phyloP scores from a whole-genome alignment of 2,329 filamentous ascomycete genomes.

The Fusarium solani-melongenae region DNA sequence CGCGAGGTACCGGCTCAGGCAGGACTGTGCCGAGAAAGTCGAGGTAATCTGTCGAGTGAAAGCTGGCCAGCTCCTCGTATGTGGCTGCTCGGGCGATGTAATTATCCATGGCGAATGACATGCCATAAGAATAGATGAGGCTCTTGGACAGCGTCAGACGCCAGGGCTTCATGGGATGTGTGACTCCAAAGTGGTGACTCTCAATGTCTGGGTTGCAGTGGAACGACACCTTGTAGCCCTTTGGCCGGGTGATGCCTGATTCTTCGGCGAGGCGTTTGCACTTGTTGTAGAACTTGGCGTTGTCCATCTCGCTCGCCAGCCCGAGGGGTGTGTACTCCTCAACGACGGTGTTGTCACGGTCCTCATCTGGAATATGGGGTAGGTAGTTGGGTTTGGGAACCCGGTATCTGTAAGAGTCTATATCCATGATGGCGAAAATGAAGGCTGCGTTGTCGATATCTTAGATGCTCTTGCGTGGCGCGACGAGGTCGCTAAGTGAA shows the following conservation, averaged over 20 bases:
- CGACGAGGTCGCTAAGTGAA: constrained; percentile 13
- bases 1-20: constrained; percentile 71
- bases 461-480: constrained; percentile 5
- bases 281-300: constrained; percentile 67
- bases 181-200: constrained; percentile 95
- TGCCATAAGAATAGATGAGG: constrained; percentile 92
- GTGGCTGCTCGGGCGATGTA: constrained; percentile 87
- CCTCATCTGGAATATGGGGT: constrained; percentile 63
- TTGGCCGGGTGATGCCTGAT: constrained; percentile 80
- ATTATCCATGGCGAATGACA: constrained; percentile 97
- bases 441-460: background rate
- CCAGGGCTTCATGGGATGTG: constrained; percentile 99
- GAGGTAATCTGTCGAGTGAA: constrained; percentile 90
- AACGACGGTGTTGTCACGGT: constrained; percentile 63
- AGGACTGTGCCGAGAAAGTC: constrained; percentile 83
- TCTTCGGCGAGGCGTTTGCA: constrained; percentile 67
- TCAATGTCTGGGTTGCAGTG: constrained; percentile 96
- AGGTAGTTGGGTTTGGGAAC: constrained; percentile 70
- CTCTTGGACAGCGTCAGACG: constrained; percentile 94
- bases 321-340: constrained; percentile 65
- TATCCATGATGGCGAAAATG: constrained; percentile 46
- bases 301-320: constrained; percentile 63
- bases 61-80: constrained; percentile 86
- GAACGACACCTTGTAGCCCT: constrained; percentile 92
- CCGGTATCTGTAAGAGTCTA: constrained; percentile 62